Base-by-base conservation (phyloP, 1,284 basidiomycete species). In the Cystobasidium pallidum region DNA sequence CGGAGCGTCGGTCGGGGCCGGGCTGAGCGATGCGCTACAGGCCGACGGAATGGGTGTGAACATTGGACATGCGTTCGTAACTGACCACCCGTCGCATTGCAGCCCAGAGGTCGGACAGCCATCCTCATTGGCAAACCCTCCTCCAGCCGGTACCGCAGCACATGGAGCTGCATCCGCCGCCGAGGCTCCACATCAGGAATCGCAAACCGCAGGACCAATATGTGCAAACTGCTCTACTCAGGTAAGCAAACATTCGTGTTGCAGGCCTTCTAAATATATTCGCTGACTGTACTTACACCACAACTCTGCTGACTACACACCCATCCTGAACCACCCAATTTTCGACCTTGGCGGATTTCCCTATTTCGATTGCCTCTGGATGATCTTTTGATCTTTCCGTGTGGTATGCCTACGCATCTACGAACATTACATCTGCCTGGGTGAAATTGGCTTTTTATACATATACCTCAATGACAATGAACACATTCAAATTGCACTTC, bases 181-280 rank as follows among this genome's bases (percentile, higher is more conserved):
- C 26, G 43, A 51, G 49, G 15, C 49, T 51, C 26, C 49, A 2
- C 62, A 28, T 1, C 62, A 43, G n/a, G 30, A 61, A 26, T 19
- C 34, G 24, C 52, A 54, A 24, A 4, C 26, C 24, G 67, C 67
- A 52, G 67, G 67, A 26, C 67, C 67, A 11, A 51, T 28, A 61
- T 70, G 67, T 61, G 67, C 67, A n/a, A 70, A 70, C 41, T 70
- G 67, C 39, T 51, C 41, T 17, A 70, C 67, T 41, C 67, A 52
- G 57, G 67, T 62, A 34, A 26, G 67, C 51, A 7, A 3, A 26
- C 17, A 8, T 51, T 7, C 49, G 6, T 28, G 21, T 24, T 21
- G 8, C 4, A 34, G 11, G 39, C 39, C 34, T 3, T 43, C 58
- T 26, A 6, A 11, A 13, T 26, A 3, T 45, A 7, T 26, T 26